Percentiles rank a stretch among this genome's conserved stretches.
Evolutionary conservation across 768 basidiomycete species (phyloP).

Genomic region (Rhodotorula taiwanensis): DNA sequence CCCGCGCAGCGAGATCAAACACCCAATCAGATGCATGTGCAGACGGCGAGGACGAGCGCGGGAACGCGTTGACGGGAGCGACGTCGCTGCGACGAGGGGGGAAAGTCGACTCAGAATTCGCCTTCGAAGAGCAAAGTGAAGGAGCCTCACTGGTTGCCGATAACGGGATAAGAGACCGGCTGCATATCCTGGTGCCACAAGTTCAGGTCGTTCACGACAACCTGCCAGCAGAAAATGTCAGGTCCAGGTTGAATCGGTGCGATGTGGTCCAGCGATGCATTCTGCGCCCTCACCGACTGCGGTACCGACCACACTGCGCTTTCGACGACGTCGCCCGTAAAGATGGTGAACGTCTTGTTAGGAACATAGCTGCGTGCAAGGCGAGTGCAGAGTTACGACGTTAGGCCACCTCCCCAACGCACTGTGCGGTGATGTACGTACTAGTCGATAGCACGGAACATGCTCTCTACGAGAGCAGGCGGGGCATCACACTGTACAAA

Average conservation of each 20-base stretch:
- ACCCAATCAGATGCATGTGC: slow-evolving; percentile 52
- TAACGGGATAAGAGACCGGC: slow-evolving; percentile 22
- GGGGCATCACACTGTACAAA: slow-evolving; percentile 52
- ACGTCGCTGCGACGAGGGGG: slow-evolving; percentile 49
- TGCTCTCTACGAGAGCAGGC: slow-evolving; percentile 50
- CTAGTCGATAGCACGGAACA: slow-evolving; percentile 50
- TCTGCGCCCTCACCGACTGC: slow-evolving; percentile 21
- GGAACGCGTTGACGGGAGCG: slow-evolving; percentile 57
- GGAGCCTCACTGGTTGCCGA: slow-evolving; percentile 43
- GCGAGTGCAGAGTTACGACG: no score
- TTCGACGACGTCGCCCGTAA: slow-evolving; percentile 62
- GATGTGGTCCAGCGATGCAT: no score
- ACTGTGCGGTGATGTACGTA: no score
- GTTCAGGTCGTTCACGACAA: slow-evolving; percentile 12
- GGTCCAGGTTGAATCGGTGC: background rate
- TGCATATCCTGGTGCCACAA: slow-evolving; percentile 19
- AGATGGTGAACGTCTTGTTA: slow-evolving; percentile 51
- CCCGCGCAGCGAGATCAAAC: slow-evolving; percentile 43
- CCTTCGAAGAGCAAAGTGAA: background rate
- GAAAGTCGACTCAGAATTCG: background rate
- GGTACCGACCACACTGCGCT: slow-evolving; percentile 29
- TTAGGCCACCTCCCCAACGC: no score
- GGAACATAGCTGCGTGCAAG: slow-evolving; percentile 23
- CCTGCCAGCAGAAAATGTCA: background rate
- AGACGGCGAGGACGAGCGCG: slow-evolving; percentile 50